Evolutionary conservation across 129 eudicot species (phyloP).

Genomic region (Scalesia atractyloides): DNA sequence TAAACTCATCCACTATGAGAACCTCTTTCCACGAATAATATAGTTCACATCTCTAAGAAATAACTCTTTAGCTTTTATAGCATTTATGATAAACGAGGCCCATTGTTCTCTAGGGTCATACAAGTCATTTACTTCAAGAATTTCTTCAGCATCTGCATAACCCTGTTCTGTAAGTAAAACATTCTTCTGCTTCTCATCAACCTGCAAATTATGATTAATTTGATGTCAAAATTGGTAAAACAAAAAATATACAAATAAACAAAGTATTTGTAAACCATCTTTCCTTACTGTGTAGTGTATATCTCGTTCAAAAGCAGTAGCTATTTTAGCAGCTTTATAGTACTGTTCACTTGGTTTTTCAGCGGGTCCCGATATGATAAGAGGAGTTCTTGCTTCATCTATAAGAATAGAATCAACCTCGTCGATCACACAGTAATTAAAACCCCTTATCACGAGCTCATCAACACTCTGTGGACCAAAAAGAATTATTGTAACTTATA

Average conservation of each 20-base stretch:
- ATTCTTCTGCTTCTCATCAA: constrained; percentile 95
- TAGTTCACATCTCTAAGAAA: constrained; percentile 95
- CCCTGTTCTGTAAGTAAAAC: constrained; percentile 97
- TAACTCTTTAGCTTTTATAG: constrained; percentile 91
- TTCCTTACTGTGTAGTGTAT: constrained; percentile 87
- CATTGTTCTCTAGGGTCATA: constrained; percentile 99
- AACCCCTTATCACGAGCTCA: constrained; percentile 93
- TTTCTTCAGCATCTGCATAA: constrained; percentile 98
- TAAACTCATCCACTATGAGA: constrained; percentile 96
- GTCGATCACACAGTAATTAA: constrained; percentile 93
- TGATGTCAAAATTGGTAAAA: not conserved
- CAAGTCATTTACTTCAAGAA: constrained; percentile 84
- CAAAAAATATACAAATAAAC: not conserved
- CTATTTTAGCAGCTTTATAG: constrained; percentile 99
- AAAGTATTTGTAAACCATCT: constrained; percentile 8
- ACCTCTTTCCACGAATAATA: constrained; percentile 95
- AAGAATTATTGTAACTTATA: constrained; percentile 16
- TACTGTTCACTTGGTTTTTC: constrained; percentile 96
- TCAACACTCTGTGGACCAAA: constrained; percentile 78
- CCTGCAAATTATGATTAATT: constrained; percentile 50
- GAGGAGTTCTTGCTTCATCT: constrained; percentile 99
- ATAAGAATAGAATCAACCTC: constrained; percentile 98
- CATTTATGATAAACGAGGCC: constrained; percentile 92
- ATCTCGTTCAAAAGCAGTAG: constrained; percentile 91
- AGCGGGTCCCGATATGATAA: constrained; percentile 98